Evolutionary conservation across 805 yeast species (phyloP).

Genomic region (Kluyveromyces wickerhamii): DNA sequence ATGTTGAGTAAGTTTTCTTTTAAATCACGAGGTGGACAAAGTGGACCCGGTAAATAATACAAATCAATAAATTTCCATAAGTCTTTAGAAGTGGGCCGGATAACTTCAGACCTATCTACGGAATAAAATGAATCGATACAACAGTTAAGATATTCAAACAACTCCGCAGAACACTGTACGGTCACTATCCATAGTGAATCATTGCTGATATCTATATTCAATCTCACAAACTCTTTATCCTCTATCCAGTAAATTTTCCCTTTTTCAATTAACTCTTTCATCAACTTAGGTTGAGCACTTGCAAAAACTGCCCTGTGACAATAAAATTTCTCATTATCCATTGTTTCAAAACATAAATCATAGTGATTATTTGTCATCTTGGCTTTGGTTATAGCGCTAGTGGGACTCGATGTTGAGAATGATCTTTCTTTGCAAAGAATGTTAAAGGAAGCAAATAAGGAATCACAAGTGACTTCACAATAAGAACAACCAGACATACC

Average conservation of each 20-base stretch:
- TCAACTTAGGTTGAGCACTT: conserved; percentile 12
- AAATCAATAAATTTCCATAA: neutral
- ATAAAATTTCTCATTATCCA: conserved; percentile 13
- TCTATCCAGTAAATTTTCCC: conserved; percentile 7
- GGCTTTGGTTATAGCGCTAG: neutral
- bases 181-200: neutral
- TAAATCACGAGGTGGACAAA: neutral
- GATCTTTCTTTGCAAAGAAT: conserved; percentile 31
- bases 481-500: conserved; percentile 28
- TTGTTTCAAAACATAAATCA: conserved; percentile 12
- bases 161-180: neutral
- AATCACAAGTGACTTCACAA: conserved; percentile 53
- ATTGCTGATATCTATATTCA: neutral
- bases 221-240: neutral
- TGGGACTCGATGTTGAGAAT: neutral
- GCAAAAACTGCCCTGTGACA: conserved; percentile 20
- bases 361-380: neutral
- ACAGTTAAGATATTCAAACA: neutral
- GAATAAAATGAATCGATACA: conserved; percentile 1
- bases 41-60: neutral
- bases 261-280: conserved; percentile 5
- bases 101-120: neutral
- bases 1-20: neutral
- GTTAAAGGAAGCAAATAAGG: conserved; percentile 56
- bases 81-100: neutral